phyloP scores from a whole-genome alignment of 2,329 filamentous ascomycete species.

The Apiospora hydei region DNA sequence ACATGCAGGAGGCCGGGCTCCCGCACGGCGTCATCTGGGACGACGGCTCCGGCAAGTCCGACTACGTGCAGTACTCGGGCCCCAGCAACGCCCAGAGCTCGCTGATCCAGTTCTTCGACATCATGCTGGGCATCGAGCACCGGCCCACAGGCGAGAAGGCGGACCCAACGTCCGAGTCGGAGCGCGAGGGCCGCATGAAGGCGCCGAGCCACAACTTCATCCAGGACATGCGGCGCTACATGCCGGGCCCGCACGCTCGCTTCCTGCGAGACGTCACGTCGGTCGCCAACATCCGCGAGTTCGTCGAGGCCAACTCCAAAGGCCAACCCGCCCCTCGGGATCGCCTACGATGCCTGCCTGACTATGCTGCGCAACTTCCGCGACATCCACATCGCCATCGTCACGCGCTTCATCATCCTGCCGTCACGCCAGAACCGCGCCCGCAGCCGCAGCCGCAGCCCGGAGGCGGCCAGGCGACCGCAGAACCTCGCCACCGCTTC shows the following conservation, averaged over 20 bases:
- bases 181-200: constrained; percentile 49
- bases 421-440: constrained; percentile 79
- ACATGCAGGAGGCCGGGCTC: constrained; percentile 93
- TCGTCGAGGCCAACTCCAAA: constrained; percentile 67
- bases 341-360: constrained; percentile 91
- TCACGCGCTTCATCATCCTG: constrained; percentile 93
- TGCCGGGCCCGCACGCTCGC: constrained; percentile 90
- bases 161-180: constrained; percentile 51
- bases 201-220: constrained; percentile 85
- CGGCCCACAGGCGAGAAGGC: constrained; percentile 82
- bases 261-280: constrained; percentile 83
- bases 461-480: constrained; percentile 47
- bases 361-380: constrained; percentile 73
- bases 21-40: constrained; percentile 90
- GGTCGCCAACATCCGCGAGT: constrained; percentile 88
- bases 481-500: constrained; percentile 70
- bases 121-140: constrained; percentile 88
- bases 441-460: constrained; percentile 68
- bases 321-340: constrained; percentile 69
- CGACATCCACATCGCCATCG: constrained; percentile 95
- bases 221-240: constrained; percentile 94
- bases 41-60: constrained; percentile 70
- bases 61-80: constrained; percentile 86
- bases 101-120: constrained; percentile 96
- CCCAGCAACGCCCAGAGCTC: constrained; percentile 98